Evolutionary conservation across 192 early-diverging fungal species (phyloP).

Genomic region (Linnemannia zychae): DNA sequence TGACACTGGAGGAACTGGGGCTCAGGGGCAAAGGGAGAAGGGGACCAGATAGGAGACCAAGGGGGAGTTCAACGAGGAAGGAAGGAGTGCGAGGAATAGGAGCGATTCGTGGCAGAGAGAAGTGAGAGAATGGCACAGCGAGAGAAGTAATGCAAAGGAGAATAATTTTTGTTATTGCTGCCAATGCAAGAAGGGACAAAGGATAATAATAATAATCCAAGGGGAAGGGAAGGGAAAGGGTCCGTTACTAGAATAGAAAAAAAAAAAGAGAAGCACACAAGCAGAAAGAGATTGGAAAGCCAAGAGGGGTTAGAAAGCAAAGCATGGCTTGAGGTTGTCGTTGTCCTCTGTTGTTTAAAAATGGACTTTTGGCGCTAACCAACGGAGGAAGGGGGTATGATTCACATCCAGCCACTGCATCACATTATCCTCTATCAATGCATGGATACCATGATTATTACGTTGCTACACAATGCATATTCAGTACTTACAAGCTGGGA

Average conservation of each 20-base stretch:
- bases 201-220: slow-evolving; percentile 6
- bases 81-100: neutral
- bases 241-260: neutral
- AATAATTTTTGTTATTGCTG: neutral
- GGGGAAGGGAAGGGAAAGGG: neutral
- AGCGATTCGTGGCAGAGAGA: neutral
- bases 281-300: no score
- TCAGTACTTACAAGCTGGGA: no score
- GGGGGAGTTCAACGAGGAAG: neutral
- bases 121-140: neutral
- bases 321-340: no score
- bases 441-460: no score
- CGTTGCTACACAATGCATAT: no score
- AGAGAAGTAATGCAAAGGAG: neutral
- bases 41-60: neutral
- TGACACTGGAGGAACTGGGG: neutral
- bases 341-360: neutral
- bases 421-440: no score
- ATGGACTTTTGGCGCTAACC: neutral
- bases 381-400: no score
- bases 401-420: no score
- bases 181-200: neutral
- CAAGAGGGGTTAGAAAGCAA: neutral
- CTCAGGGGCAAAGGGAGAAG: neutral
- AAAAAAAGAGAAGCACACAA: neutral